Evolutionary conservation across 495 filamentous ascomycete species (phyloP).

Genomic region (Penicillium paradoxum): DNA sequence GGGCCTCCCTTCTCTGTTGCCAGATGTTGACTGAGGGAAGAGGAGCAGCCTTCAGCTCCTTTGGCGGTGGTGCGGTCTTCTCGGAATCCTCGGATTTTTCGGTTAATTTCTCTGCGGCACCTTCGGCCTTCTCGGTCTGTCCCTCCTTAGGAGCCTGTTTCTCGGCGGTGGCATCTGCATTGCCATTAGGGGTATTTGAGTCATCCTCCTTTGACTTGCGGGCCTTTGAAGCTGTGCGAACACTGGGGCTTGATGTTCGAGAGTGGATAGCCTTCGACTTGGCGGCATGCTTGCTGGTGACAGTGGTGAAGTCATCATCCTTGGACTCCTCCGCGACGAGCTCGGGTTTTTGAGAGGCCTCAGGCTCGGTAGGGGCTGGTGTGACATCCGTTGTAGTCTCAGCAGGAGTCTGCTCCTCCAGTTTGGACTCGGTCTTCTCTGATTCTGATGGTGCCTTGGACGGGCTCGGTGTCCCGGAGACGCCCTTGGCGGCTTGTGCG

Average conservation of each 20-base stretch:
- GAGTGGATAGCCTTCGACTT: slow-evolving; percentile 43
- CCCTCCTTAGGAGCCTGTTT: slow-evolving; percentile 34
- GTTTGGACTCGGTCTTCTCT: slow-evolving; percentile 23
- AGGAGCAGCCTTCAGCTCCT: slow-evolving; percentile 73
- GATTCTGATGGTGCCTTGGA: slow-evolving; percentile 35
- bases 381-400: slow-evolving; percentile 17
- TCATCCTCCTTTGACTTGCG: slow-evolving; percentile 63
- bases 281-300: slow-evolving; percentile 29
- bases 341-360: slow-evolving; percentile 26
- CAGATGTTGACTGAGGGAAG: slow-evolving; percentile 81
- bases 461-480: slow-evolving; percentile 39
- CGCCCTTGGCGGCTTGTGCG: slow-evolving; percentile 87
- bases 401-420: slow-evolving; percentile 25
- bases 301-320: slow-evolving; percentile 31
- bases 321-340: slow-evolving; percentile 23
- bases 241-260: slow-evolving; percentile 61
- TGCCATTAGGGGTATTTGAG: slow-evolving; percentile 60
- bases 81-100: slow-evolving; percentile 35
- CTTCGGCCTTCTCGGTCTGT: slow-evolving; percentile 15
- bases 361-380: slow-evolving; percentile 19
- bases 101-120: slow-evolving; percentile 22
- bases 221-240: slow-evolving; percentile 56
- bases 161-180: slow-evolving; percentile 44
- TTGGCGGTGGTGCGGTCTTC: slow-evolving; percentile 48
- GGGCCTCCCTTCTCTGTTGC: slow-evolving; percentile 67